Percentiles rank a stretch among this genome's conserved stretches.
Conservation (phyloP, 2,329 filamentous ascomycete species). For the Ceratocystis diversiconidia region DNA sequence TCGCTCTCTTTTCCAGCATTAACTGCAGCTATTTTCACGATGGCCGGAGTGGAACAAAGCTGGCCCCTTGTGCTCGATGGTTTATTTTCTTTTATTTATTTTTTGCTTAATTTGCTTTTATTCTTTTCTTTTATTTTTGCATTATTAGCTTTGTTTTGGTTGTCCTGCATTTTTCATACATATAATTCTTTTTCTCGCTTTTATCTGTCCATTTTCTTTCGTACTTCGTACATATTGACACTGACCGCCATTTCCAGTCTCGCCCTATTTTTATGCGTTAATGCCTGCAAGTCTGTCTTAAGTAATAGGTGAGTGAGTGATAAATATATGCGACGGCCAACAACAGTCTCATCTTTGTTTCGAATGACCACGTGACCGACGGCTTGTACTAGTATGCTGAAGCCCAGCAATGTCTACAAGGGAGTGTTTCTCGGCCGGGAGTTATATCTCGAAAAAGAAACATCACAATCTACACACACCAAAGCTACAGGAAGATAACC, state of each 20-base stretch:
- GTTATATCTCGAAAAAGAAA: not conserved
- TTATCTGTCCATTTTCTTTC: not conserved
- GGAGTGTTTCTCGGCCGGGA: not conserved
- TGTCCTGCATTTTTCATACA: not conserved
- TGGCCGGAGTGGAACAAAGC: too few species aligned
- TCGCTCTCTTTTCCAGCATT: not conserved
- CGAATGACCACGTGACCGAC: not conserved
- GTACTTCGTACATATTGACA: not conserved
- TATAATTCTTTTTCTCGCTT: not conserved
- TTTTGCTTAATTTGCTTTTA: not conserved
- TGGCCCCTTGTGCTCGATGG: too few species aligned
- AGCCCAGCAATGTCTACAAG: not conserved
- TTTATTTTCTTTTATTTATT: not conserved
- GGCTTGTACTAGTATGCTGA: too few species aligned
- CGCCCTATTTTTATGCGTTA: not conserved
- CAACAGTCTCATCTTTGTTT: not conserved
- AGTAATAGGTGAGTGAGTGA: not conserved
- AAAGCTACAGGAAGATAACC: not conserved
- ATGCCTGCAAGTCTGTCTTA: not conserved
- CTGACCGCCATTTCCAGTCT: not conserved
- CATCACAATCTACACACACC: not conserved
- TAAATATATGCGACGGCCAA: not conserved
- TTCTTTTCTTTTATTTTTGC: not conserved
- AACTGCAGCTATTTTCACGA: too few species aligned
- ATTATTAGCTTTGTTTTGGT: too few species aligned